Evolutionary conservation across 1,139 yeast genomes (phyloP).

Genomic region (Neolecta irregularis): DNA sequence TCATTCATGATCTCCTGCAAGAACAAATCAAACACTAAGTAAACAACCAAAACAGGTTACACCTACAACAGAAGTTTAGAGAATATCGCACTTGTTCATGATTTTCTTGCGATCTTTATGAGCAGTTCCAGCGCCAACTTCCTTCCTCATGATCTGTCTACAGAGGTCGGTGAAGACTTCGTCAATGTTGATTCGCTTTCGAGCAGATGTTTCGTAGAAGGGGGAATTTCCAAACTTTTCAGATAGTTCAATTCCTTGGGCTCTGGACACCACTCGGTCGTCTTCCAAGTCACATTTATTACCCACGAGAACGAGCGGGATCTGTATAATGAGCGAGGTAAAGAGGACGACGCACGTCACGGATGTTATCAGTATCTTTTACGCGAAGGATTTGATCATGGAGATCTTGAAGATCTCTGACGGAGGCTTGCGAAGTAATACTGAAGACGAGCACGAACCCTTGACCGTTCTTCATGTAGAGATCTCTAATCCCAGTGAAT

Average conservation of each 20-base stretch:
- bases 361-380: constrained; percentile 40
- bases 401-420: constrained; percentile 65
- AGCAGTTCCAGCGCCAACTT: too few relatives aligned
- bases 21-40: too few relatives aligned
- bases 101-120: background rate
- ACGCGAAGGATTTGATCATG: constrained; percentile 81
- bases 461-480: constrained; percentile 30
- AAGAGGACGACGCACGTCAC: too few relatives aligned
- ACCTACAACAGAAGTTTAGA: too few relatives aligned
- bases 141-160: background rate
- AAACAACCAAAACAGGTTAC: too few relatives aligned
- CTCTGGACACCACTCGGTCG: constrained; percentile 60
- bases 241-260: constrained; percentile 70
- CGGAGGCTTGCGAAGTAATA: constrained; percentile 73
- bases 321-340: constrained; percentile 28
- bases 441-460: constrained; percentile 81
- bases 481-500: background rate
- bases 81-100: too few relatives aligned
- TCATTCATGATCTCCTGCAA: too few relatives aligned
- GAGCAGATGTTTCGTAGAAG: constrained; percentile 71
- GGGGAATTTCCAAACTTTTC: constrained; percentile 70
- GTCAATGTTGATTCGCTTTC: constrained; percentile 76
- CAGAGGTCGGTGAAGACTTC: constrained; percentile 84
- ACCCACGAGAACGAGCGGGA: constrained; percentile 79
- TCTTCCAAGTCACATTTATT: constrained; percentile 63